phyloP scores from a whole-genome alignment of 306 rosid species.

The Benincasa hispida region DNA sequence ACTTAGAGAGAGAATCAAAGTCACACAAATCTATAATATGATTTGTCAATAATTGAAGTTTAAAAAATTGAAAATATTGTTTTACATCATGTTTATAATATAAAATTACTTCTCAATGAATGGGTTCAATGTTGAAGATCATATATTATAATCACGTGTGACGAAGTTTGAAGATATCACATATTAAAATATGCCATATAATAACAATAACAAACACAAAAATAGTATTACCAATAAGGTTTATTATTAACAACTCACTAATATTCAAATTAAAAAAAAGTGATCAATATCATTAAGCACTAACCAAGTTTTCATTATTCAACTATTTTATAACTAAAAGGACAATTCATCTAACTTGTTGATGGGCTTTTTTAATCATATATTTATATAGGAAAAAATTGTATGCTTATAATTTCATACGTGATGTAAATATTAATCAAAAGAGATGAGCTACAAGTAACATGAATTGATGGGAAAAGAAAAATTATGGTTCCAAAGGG shows the following conservation, averaged over 20 bases:
- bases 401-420: neutral
- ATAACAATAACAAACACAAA: too few species aligned
- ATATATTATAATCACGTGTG: constrained; percentile 1
- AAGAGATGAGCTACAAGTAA: neutral
- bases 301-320: too few species aligned
- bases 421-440: neutral
- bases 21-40: neutral
- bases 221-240: too few species aligned
- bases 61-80: neutral
- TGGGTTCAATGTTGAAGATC: neutral
- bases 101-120: neutral
- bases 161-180: neutral
- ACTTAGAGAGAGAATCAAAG: neutral
- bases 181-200: neutral
- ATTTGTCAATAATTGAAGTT: neutral
- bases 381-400: neutral
- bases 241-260: too few species aligned
- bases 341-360: too few species aligned
- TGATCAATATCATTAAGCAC: too few species aligned
- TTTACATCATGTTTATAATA: neutral
- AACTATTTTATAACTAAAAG: too few species aligned
- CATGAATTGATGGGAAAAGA: neutral
- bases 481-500: neutral
- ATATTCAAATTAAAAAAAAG: too few species aligned
- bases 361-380: too few species aligned